Evolutionary conservation across 257 asterid genomes (phyloP).

Genomic region (Agastache rugosa): DNA sequence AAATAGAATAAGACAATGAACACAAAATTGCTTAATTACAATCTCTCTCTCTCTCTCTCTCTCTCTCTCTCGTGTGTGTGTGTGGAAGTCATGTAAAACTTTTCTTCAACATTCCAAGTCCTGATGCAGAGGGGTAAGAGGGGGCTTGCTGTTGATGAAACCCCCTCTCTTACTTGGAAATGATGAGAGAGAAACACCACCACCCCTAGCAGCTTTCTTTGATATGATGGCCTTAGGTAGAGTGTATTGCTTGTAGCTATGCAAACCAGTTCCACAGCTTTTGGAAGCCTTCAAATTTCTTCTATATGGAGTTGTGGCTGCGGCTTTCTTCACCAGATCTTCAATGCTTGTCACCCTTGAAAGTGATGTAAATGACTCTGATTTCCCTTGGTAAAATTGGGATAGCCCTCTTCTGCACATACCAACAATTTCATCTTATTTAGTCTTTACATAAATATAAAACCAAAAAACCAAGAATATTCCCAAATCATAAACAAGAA

Average conservation of each 20-base stretch:
- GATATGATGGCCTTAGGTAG: slow-evolving; percentile 62
- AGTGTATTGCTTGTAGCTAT: slow-evolving; percentile 55
- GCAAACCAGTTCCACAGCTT: slow-evolving; percentile 58
- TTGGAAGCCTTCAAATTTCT: slow-evolving; percentile 55
- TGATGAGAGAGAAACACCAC: slow-evolving; percentile 43
- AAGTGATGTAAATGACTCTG: slow-evolving; percentile 77
- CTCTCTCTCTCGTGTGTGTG: not conserved
- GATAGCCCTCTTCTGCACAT: slow-evolving; percentile 87
- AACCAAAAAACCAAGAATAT: not conserved
- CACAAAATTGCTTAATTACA: slow-evolving; percentile 41
- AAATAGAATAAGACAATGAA: slow-evolving; percentile 25
- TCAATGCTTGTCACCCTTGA: slow-evolving; percentile 71
- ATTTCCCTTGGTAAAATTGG: slow-evolving; percentile 69
- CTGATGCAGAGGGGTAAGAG: slow-evolving; percentile 41
- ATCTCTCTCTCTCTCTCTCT: slow-evolving; percentile 35
- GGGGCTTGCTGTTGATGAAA: slow-evolving; percentile 45
- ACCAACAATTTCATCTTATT: not conserved
- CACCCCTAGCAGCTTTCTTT: slow-evolving; percentile 54
- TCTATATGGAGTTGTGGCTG: slow-evolving; percentile 34
- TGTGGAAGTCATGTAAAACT: not conserved
- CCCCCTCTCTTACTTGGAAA: slow-evolving; percentile 42
- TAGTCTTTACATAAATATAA: slow-evolving; percentile 7
- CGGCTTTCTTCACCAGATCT: slow-evolving; percentile 68
- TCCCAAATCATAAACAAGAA: not conserved
- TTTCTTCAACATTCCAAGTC: slow-evolving; percentile 38